Evolutionary conservation across 2,329 filamentous ascomycete genomes (phyloP).

Genomic region (Colletotrichum shisoi): DNA sequence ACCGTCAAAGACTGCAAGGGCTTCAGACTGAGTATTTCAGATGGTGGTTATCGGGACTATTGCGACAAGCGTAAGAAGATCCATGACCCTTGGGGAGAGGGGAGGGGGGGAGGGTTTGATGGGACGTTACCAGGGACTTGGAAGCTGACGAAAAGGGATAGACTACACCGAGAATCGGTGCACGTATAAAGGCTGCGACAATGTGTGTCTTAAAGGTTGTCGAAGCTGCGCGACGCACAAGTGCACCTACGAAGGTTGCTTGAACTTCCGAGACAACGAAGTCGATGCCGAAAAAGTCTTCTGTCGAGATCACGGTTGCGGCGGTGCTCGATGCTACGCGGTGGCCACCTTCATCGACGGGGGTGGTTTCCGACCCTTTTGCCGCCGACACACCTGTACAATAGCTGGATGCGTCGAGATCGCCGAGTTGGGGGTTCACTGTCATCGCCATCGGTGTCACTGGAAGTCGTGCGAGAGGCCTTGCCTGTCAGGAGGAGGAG

Average conservation of each 20-base stretch:
- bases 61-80: slow-evolving; percentile 29
- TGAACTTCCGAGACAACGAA: slow-evolving; percentile 28
- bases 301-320: slow-evolving; percentile 33
- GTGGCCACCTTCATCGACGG: slow-evolving; percentile 19
- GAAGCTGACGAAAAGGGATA: neutral
- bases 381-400: slow-evolving; percentile 32
- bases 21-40: neutral
- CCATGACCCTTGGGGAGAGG: no score
- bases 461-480: slow-evolving; percentile 27
- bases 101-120: no score
- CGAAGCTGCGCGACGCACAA: slow-evolving; percentile 20
- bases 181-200: slow-evolving; percentile 22
- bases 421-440: slow-evolving; percentile 13
- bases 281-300: slow-evolving; percentile 24
- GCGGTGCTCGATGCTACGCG: slow-evolving; percentile 20
- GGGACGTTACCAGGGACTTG: neutral
- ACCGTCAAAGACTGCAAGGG: slow-evolving; percentile 31
- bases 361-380: slow-evolving; percentile 21
- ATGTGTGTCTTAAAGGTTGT: neutral
- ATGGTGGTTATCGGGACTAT: slow-evolving; percentile 20
- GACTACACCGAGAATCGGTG: slow-evolving; percentile 23
- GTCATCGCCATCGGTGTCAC: slow-evolving; percentile 19
- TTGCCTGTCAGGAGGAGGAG: slow-evolving; percentile 10
- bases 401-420: slow-evolving; percentile 27
- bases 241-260: slow-evolving; percentile 33